These are phyloP conservation scores for Apophysomyces elegans DNA, from an alignment of 371 early-diverging fungal genomes.

Conservation along the genomic window DNA sequence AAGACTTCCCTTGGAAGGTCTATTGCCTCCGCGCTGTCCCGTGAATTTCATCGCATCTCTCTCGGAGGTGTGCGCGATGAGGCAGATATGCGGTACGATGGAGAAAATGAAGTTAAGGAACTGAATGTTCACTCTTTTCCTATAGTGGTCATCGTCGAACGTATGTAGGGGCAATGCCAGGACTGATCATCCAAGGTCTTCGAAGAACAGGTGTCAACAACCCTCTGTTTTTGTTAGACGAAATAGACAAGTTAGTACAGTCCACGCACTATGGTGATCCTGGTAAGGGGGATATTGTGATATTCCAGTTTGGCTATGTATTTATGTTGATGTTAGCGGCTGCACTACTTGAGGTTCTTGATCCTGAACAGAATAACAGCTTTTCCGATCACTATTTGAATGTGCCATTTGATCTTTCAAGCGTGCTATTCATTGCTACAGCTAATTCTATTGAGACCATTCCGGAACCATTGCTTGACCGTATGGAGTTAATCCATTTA, in stretches of 20 bases:
- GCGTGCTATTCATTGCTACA: conserved; percentile 86
- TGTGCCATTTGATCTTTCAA: conserved; percentile 81
- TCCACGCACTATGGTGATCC: conserved; percentile 79
- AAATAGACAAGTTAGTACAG: conserved; percentile 82
- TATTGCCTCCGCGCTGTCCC: conserved; percentile 75
- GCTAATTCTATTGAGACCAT: conserved; percentile 83
- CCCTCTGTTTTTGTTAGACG: conserved; percentile 82
- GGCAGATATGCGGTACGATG: conserved; percentile 68
- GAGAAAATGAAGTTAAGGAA: neutral
- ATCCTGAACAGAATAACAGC: conserved; percentile 83
- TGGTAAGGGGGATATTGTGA: conserved; percentile 15
- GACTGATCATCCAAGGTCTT: conserved; percentile 77
- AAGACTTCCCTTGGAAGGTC: conserved; percentile 84
- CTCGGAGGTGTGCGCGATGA: conserved; percentile 89
- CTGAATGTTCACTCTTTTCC: neutral
- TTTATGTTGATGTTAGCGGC: conserved; percentile 44
- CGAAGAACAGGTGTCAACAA: conserved; percentile 72
- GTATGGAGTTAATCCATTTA: conserved; percentile 87
- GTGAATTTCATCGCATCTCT: conserved; percentile 82
- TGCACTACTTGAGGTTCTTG: conserved; percentile 85
- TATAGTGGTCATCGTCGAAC: conserved; percentile 86
- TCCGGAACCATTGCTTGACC: conserved; percentile 80
- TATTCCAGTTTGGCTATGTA: neutral
- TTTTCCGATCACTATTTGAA: conserved; percentile 85
- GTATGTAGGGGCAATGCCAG: conserved; percentile 89